phyloP scores from a whole-genome alignment of 169 alveolate species.

The Amoebophrya sp. region DNA sequence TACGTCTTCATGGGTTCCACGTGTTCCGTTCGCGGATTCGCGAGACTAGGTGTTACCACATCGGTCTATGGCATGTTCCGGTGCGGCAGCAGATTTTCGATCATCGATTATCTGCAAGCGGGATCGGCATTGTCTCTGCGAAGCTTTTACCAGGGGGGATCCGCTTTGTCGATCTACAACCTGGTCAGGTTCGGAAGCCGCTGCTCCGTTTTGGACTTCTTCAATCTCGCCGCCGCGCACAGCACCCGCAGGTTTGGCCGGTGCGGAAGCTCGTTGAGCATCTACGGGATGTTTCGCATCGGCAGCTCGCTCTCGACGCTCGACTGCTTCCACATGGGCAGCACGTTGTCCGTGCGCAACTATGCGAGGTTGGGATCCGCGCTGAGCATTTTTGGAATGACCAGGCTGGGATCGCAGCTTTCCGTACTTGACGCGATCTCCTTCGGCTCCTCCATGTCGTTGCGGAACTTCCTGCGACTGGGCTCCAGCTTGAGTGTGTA shows the following conservation, averaged over 20 bases:
- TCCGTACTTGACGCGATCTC: not conserved
- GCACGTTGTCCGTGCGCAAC: not conserved
- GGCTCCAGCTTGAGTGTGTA: not conserved
- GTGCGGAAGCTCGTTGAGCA: slow-evolving; percentile 17
- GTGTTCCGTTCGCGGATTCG: slow-evolving; percentile 28
- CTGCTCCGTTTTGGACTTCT: not conserved
- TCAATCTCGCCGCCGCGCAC: not conserved
- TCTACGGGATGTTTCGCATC: not conserved
- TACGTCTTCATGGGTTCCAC: slow-evolving; percentile 35
- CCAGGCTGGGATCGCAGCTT: not conserved
- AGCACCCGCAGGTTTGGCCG: not conserved
- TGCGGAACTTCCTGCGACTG: slow-evolving; percentile 11
- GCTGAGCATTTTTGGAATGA: not conserved
- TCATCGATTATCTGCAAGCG: not conserved
- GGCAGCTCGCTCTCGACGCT: slow-evolving; percentile 17
- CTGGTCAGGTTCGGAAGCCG: not conserved
- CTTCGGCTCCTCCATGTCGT: not conserved
- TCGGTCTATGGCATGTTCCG: slow-evolving; percentile 39
- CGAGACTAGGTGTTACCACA: slow-evolving; percentile 30
- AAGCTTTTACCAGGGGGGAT: not conserved
- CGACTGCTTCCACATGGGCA: slow-evolving; percentile 15
- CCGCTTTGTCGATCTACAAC: not conserved
- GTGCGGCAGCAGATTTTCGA: not conserved
- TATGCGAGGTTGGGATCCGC: not conserved
- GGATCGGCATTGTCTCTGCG: not conserved